A percentile compares a stretch with the other conserved stretches of the same genome.
Evolutionary conservation across 2,329 filamentous ascomycete genomes (phyloP).

Genomic region (Aureobasidium sp.): DNA sequence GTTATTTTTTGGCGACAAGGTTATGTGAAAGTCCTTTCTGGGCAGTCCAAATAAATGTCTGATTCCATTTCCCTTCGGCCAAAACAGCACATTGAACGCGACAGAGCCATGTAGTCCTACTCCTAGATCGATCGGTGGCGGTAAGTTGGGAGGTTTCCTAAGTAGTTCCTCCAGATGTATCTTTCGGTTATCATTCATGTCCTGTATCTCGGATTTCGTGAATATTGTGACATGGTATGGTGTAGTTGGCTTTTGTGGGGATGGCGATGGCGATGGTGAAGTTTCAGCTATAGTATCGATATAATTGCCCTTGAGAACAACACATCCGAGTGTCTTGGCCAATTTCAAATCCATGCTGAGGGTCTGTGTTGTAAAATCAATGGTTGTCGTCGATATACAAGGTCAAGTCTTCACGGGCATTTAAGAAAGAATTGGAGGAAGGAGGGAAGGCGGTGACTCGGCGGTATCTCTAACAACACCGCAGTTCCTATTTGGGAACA

Average conservation of each 20-base stretch:
- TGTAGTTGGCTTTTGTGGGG: not conserved
- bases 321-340: not conserved
- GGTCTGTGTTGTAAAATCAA: not conserved
- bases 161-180: not conserved
- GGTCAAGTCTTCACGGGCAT: not conserved
- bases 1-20: not conserved
- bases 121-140: not conserved
- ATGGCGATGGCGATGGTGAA: not conserved
- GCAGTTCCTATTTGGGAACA: not conserved
- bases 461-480: not conserved
- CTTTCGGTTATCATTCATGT: not conserved
- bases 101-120: not conserved
- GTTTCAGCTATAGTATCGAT: not conserved
- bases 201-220: not conserved
- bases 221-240: constrained; percentile 6
- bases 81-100: constrained; percentile 7
- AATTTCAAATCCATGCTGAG: not conserved
- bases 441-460: not conserved
- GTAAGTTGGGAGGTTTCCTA: not conserved
- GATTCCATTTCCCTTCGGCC: constrained; percentile 11
- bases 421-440: not conserved
- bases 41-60: not conserved
- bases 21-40: constrained; percentile 9
- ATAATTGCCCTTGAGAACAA: not conserved
- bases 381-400: not conserved